A percentile compares a stretch with the other conserved stretches of the same genome.
phyloP scores from a whole-genome alignment of 345 rosid species.

The Eucalyptus coolabah region DNA sequence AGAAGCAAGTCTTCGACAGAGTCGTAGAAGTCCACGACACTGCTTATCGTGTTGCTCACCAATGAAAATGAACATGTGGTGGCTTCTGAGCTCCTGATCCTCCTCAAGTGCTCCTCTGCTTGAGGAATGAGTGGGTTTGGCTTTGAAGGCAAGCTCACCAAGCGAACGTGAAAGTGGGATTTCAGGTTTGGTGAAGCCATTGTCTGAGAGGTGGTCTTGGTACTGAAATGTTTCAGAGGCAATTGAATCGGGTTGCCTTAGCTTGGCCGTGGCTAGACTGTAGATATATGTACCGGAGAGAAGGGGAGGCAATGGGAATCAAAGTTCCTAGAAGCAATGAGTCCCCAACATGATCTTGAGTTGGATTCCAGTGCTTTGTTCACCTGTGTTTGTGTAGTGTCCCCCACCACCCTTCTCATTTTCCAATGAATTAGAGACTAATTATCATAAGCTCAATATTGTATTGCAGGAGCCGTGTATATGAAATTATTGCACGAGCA shows the following conservation, averaged over 20 bases:
- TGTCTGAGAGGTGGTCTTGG: neutral
- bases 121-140: constrained; percentile 12
- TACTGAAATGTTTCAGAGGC: neutral
- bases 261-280: neutral
- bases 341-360: neutral
- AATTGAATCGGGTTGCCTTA: neutral
- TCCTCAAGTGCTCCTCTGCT: constrained; percentile 8
- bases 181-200: neutral
- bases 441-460: neutral
- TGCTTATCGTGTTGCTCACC: neutral
- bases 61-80: constrained; percentile 1
- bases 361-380: neutral
- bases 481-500: neutral
- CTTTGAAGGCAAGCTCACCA: constrained; percentile 23
- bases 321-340: neutral
- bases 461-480: neutral
- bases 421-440: neutral
- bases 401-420: neutral
- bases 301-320: neutral
- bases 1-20: constrained; percentile 2
- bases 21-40: constrained; percentile 7
- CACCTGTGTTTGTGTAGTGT: neutral
- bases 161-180: constrained; percentile 3
- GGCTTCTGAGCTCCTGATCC: constrained; percentile 4
- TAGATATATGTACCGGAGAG: neutral